Percentiles rank a stretch among this genome's conserved stretches.
phyloP scores from a whole-genome alignment of 2,329 filamentous ascomycete species.

The Colletotrichum sp. region DNA sequence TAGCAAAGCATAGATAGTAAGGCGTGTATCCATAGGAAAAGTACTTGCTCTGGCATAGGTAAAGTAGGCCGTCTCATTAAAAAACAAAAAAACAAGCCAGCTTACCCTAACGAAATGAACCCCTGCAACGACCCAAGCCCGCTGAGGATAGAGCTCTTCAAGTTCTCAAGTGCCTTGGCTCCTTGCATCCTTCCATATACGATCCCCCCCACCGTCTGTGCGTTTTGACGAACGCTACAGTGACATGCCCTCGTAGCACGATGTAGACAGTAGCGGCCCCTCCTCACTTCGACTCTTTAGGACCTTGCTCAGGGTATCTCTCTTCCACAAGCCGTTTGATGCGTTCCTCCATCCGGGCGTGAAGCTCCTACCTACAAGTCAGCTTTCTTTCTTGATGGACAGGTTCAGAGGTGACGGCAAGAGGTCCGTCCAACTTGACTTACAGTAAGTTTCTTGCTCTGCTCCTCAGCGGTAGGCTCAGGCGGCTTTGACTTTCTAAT shows the following conservation, averaged over 20 bases:
- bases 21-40: not conserved
- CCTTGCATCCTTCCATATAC: not conserved
- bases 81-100: no score
- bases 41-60: no score
- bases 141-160: not conserved
- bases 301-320: not conserved
- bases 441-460: not conserved
- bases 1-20: not conserved
- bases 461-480: not conserved
- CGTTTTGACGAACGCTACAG: not conserved
- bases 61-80: no score
- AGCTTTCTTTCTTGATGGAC: not conserved
- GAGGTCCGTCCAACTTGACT: not conserved
- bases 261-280: not conserved
- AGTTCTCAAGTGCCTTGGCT: no score
- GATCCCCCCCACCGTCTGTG: not conserved
- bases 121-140: no score
- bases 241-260: not conserved
- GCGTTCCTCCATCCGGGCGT: not conserved
- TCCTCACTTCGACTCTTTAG: not conserved
- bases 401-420: not conserved
- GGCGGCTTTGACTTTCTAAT: not conserved
- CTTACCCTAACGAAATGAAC: no score
- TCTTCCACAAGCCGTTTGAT: not conserved
- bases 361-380: not conserved